These are phyloP conservation scores for Ustilago tritici DNA, from an alignment of 1,284 basidiomycete species.

Conservation along the genomic window DNA sequence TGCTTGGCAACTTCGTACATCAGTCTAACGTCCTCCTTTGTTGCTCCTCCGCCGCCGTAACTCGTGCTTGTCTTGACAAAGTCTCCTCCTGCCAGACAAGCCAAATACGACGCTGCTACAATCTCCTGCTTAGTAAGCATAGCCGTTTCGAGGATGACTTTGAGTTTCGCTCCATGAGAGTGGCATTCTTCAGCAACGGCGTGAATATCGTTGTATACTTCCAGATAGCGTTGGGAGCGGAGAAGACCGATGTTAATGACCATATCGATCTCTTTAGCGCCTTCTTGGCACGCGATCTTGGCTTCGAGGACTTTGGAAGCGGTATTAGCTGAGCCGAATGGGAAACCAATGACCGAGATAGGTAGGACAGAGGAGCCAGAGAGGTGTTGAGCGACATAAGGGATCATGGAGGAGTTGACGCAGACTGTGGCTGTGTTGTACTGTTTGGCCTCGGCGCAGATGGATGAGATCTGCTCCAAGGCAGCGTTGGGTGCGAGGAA, in stretches of 20 bases:
- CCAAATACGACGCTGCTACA: conserved; percentile 47
- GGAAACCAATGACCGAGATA: conserved; percentile 57
- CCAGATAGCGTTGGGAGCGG: conserved; percentile 33
- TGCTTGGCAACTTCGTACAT: conserved; percentile 54
- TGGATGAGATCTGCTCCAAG: conserved; percentile 39
- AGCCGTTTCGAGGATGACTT: conserved; percentile 63
- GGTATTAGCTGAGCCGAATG: conserved; percentile 52
- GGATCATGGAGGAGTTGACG: conserved; percentile 60
- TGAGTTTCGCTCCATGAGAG: conserved; percentile 42
- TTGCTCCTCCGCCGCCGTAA: conserved; percentile 60
- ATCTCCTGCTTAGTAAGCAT: conserved; percentile 55
- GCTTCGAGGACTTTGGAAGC: conserved; percentile 56
- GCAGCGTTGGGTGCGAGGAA: conserved; percentile 59
- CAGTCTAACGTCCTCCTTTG: conserved; percentile 53
- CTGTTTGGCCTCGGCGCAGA: conserved; percentile 53
- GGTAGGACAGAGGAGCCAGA: conserved; percentile 37
- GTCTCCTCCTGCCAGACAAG: conserved; percentile 56
- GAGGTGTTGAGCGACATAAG: conserved; percentile 74
- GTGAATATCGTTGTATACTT: conserved; percentile 52
- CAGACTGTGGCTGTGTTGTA: conserved; percentile 58
- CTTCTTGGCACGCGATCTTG: conserved; percentile 35
- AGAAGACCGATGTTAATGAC: conserved; percentile 64
- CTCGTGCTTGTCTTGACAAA: conserved; percentile 67
- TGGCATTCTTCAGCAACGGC: conserved; percentile 51
- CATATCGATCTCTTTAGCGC: conserved; percentile 65